Percentiles rank a stretch among this genome's conserved stretches.
Conservation (phyloP, 2,329 filamentous ascomycete genomes). For the Talaromyces pinophilus region DNA sequence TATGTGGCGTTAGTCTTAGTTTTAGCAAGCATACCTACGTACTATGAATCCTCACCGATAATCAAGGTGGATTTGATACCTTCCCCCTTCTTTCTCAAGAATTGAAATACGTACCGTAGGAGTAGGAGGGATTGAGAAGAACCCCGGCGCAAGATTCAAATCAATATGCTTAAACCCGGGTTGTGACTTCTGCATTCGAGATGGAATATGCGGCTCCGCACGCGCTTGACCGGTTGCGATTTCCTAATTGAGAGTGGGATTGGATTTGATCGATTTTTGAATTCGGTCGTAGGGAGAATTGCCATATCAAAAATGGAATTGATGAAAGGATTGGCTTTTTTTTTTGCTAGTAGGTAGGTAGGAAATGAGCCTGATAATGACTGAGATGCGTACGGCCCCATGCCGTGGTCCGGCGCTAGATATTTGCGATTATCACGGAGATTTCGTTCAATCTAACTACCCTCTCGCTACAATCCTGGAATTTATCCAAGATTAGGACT, state of each 20-base stretch:
- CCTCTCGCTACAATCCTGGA: no score
- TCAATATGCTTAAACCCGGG: no score
- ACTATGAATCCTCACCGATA: background rate
- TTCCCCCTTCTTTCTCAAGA: background rate
- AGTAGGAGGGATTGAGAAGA: no score
- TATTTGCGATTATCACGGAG: background rate
- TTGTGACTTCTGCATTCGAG: background rate
- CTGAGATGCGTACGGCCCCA: background rate
- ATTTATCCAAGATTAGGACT: no score
- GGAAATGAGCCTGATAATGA: background rate
- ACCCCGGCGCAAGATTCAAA: no score
- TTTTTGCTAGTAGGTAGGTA: no score
- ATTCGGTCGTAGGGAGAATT: background rate
- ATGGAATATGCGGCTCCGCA: background rate
- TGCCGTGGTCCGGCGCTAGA: background rate
- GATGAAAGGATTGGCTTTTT: no score
- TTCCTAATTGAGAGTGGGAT: background rate
- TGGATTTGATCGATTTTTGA: background rate
- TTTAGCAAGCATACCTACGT: background rate
- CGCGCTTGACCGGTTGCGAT: background rate
- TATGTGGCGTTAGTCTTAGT: conserved; percentile 9
- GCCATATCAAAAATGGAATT: no score
- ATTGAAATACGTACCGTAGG: background rate
- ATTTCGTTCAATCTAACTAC: background rate
- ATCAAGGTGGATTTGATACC: background rate